Conservation (phyloP, 2,329 filamentous ascomycete species). For the Claviceps sp. region DNA sequence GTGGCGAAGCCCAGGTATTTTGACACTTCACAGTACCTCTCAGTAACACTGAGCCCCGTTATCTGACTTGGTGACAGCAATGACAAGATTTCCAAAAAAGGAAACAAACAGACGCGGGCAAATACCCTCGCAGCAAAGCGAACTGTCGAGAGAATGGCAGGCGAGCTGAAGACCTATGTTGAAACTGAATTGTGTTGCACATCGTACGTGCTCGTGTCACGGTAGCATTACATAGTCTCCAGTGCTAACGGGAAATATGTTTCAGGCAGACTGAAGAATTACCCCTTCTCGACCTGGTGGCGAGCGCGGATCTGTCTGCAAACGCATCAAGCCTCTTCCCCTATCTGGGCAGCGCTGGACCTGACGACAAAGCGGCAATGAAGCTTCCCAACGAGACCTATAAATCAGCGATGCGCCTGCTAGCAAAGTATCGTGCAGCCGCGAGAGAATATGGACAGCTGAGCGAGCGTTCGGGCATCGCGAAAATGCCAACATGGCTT, state of each 20-base stretch:
- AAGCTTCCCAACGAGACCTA: background rate
- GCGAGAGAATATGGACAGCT: slow-evolving; percentile 13
- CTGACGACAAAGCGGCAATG: background rate
- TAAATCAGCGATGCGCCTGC: background rate
- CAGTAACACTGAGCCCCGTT: background rate
- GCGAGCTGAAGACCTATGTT: slow-evolving; percentile 2
- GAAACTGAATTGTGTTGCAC: background rate
- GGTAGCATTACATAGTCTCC: background rate
- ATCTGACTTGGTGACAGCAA: background rate
- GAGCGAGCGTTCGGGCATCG: slow-evolving; percentile 8
- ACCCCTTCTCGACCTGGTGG: background rate
- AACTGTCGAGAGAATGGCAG: background rate
- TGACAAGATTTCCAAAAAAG: background rate
- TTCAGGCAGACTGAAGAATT: background rate
- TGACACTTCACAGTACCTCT: background rate
- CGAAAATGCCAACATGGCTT: slow-evolving; percentile 15
- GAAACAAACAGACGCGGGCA: background rate
- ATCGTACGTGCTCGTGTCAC: slow-evolving; percentile 2
- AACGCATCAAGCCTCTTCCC: background rate
- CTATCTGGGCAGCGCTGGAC: background rate
- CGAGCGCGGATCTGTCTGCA: background rate
- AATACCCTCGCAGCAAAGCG: slow-evolving; percentile 3
- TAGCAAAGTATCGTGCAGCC: slow-evolving; percentile 10
- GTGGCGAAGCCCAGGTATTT: background rate
- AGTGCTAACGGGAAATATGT: background rate